These are phyloP conservation scores for Solanum verrucosum DNA, from an alignment of 257 asterid species.

Conservation along the genomic window DNA sequence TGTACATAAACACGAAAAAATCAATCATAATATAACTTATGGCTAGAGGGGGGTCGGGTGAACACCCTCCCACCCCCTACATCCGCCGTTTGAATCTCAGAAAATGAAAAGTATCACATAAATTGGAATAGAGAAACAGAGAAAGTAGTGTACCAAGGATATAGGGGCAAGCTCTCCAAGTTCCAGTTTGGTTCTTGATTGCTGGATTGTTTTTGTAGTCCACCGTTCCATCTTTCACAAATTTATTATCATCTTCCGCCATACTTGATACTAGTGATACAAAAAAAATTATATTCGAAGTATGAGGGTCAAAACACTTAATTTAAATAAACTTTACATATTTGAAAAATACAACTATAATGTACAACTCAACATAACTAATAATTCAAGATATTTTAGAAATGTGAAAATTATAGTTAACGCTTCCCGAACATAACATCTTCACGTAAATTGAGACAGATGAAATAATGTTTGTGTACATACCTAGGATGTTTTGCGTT, in stretches of 20 bases:
- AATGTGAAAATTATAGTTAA: neutral
- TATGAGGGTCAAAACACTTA: neutral
- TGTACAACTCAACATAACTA: neutral
- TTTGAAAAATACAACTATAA: neutral
- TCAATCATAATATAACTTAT: neutral
- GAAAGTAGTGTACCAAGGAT: constrained; percentile 33
- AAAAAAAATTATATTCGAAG: neutral
- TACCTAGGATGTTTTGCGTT: neutral
- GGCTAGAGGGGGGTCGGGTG: neutral
- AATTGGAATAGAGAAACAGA: rapidly evolving
- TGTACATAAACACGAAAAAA: neutral
- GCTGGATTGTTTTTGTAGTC: constrained; percentile 51
- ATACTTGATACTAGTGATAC: neutral
- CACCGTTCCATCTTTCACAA: constrained; percentile 50
- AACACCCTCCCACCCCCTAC: neutral
- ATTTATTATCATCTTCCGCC: constrained; percentile 28
- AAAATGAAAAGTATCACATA: neutral
- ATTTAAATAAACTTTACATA: neutral
- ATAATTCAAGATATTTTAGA: neutral
- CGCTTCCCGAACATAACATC: rapidly evolving
- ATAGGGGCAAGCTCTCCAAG: constrained; percentile 76
- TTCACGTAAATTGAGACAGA: neutral
- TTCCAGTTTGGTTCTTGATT: constrained; percentile 39
- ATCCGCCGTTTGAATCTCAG: too few species aligned
- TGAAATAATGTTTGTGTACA: neutral